These are phyloP conservation scores for Paramecium octaurelia DNA, from an alignment of 73 alveolate genomes.

Conservation along the genomic window DNA sequence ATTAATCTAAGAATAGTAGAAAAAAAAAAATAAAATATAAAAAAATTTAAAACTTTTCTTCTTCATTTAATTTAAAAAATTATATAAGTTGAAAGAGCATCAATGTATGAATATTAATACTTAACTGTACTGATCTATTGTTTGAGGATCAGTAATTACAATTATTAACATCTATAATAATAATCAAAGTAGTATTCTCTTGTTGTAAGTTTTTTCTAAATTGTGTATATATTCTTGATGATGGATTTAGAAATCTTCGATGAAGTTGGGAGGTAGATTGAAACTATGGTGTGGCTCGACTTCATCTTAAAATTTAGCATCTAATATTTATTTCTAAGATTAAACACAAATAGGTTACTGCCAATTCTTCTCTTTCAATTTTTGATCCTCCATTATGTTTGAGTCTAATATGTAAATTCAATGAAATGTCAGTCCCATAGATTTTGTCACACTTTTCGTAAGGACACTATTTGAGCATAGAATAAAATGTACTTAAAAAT, in stretches of 20 bases:
- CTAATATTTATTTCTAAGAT: constrained; percentile 14
- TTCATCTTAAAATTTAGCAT: constrained; percentile 40
- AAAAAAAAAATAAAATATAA: neutral
- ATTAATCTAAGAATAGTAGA: neutral
- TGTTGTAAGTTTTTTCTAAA: constrained; percentile 12
- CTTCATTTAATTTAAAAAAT: neutral
- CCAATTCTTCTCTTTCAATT: constrained; percentile 61
- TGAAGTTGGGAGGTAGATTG: constrained; percentile 58
- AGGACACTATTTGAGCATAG: constrained; percentile 43
- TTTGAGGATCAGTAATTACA: neutral
- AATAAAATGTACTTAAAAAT: neutral
- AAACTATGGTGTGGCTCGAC: constrained; percentile 31
- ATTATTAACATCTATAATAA: neutral
- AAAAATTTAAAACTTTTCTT: neutral
- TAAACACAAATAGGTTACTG: neutral
- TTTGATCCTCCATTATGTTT: constrained; percentile 63
- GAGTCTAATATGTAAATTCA: constrained; percentile 51
- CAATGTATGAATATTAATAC: neutral
- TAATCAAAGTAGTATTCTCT: neutral
- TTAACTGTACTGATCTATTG: neutral
- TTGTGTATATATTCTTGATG: neutral
- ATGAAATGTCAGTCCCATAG: constrained; percentile 59
- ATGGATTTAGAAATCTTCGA: constrained; percentile 10
- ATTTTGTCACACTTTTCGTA: constrained; percentile 53
- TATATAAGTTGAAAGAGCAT: neutral